Evolutionary conservation across 768 basidiomycete species (phyloP).

Genomic region (Kwoniella dejecticola): DNA sequence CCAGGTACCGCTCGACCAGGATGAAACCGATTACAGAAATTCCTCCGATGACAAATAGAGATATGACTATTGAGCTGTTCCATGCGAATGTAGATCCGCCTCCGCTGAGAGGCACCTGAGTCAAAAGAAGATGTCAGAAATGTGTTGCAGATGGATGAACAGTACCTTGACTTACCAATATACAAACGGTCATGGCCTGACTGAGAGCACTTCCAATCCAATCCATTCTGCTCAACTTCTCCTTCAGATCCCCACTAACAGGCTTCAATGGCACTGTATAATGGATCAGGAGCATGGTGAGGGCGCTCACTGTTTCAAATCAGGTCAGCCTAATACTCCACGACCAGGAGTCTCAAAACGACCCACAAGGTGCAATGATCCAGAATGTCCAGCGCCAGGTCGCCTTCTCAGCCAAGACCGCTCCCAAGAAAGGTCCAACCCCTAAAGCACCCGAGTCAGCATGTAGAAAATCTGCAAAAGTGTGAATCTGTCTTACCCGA

Average conservation of each 20-base stretch:
- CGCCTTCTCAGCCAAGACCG: conserved; percentile 24
- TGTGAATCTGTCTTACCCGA: conserved; percentile 4
- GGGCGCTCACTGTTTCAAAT: conserved; percentile 15
- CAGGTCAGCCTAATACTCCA: not conserved
- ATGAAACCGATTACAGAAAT: conserved; percentile 27
- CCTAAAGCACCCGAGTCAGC: not conserved
- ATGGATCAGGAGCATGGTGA: conserved; percentile 23
- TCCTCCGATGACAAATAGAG: conserved; percentile 31
- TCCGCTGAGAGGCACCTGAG: conserved; percentile 34
- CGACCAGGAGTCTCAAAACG: not conserved
- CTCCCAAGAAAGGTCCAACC: conserved; percentile 22
- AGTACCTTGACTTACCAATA: conserved; percentile 23
- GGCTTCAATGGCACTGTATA: conserved; percentile 34
- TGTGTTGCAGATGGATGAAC: not conserved
- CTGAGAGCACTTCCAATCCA: conserved; percentile 37
- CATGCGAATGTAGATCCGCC: conserved; percentile 42
- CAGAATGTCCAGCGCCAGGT: conserved; percentile 32
- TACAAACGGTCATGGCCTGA: conserved; percentile 35
- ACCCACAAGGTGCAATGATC: conserved; percentile 27
- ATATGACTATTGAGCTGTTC: conserved; percentile 36
- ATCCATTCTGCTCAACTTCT: conserved; percentile 39
- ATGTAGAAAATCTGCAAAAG: too few relatives aligned
- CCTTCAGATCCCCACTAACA: conserved; percentile 24
- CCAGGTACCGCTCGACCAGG: conserved; percentile 22
- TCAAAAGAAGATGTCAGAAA: too few relatives aligned